Evolutionary conservation across 768 basidiomycete species (phyloP), one percentile per base, ranked within the genome.

Genomic region (Suillus ampliporus): DNA sequence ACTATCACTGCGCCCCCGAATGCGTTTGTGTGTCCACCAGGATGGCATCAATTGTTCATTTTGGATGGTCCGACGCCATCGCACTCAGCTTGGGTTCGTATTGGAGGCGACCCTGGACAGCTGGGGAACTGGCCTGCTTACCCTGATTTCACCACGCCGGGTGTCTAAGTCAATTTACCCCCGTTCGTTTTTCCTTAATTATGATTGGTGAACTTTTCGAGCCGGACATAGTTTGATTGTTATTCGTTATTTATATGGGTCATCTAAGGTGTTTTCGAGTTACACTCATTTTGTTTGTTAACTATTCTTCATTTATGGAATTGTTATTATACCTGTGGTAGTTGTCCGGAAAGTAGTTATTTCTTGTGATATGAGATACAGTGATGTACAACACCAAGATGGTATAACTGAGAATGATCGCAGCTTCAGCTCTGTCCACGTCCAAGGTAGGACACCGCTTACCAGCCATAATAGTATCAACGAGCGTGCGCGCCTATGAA

Each of bases 31-130:
- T 85, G 84, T 19, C 91, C 92, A 17, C 92, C 91, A 0, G 89
- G 86, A 5, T 93, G 91, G 88, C 85, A 88, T 61, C 88, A 90
- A 71, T 69, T 94, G 11, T 94, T 89, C 71, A 79, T 94, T 51
- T 78, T 94, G 34, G 91, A 92, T 58, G 90, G 90, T 1, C 87
- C 90, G 34, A 91, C 90, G 4, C 92, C 92, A 4, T 91, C 89
- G 28, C 83, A 86, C 65, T 89, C 90, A 19, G 74, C 80, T 13
- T 91, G 89, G 86, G 84, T 94, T 14, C 85, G 91, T 31, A 89
- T 94, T 57, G 92, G 92, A 21, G 90, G 89, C 1, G 92, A 94
- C 70, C 91, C 91, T 0, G 82, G 80, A 0, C 26, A 78, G 58
- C 72, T 94, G 13, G 91, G 91, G 0, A 86, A 89, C 65, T 94